Evolutionary conservation across 106 monocot species (phyloP).

Genomic region (Dendrobium officinale): DNA sequence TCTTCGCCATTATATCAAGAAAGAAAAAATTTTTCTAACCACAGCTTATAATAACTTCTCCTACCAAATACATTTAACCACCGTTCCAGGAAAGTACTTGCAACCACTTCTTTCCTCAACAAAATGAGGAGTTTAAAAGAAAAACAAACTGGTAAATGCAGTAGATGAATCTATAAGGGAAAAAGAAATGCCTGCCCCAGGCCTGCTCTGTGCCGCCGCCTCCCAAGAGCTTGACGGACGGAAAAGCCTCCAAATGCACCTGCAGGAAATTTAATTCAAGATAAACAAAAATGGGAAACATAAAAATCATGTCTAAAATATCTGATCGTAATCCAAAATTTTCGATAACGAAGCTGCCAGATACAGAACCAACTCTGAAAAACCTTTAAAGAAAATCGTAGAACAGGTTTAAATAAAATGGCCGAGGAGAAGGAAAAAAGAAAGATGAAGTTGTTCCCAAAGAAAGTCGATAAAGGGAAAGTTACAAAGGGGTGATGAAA

Average conservation of each 20-base stretch:
- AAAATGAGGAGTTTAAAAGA: background rate
- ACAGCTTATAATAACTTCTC: background rate
- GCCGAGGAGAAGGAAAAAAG: background rate
- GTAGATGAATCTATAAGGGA: background rate
- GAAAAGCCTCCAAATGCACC: conserved; percentile 41
- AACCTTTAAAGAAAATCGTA: background rate
- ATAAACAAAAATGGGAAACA: background rate
- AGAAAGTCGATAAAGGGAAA: background rate
- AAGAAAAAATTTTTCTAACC: background rate
- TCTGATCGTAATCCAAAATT: background rate
- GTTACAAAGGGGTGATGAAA: background rate
- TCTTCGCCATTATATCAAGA: too few species aligned
- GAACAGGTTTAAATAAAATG: background rate
- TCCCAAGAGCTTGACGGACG: conserved; percentile 12
- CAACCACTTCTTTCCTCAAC: background rate
- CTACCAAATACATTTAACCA: too few species aligned
- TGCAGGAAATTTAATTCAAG: conserved; percentile 7
- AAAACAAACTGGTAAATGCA: background rate
- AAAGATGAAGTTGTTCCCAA: background rate
- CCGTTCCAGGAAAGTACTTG: background rate
- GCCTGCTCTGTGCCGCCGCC: conserved; percentile 12
- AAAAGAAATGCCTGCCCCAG: conserved; percentile 19
- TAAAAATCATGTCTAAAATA: background rate
- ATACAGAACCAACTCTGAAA: background rate
- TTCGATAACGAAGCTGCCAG: background rate